Percentiles rank a stretch among this genome's conserved stretches.
Conservation (phyloP, 2,329 filamentous ascomycete genomes). For the Aphanoascus verrucosus region DNA sequence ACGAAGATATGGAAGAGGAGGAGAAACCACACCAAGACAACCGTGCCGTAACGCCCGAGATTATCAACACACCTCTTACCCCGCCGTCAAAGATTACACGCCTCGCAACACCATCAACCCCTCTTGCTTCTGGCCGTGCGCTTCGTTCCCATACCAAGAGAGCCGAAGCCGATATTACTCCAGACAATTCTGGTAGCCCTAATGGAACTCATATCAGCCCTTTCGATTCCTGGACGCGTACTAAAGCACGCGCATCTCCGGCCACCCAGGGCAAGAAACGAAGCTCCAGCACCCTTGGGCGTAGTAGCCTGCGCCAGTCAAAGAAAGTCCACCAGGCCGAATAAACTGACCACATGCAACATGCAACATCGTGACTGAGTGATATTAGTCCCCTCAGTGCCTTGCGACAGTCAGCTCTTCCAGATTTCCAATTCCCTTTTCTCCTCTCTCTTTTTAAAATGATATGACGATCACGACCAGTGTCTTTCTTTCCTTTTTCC, state of each 20-base stretch:
- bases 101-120: conserved; percentile 24
- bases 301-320: conserved; percentile 11
- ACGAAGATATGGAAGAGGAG: conserved; percentile 26
- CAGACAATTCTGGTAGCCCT: conserved; percentile 20
- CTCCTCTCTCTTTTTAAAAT: not conserved
- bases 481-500: conserved; percentile 8
- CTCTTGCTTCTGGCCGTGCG: conserved; percentile 25
- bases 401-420: not conserved
- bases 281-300: conserved; percentile 23
- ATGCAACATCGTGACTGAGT: not conserved
- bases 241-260: conserved; percentile 18
- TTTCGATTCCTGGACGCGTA: conserved; percentile 34
- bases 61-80: conserved; percentile 18
- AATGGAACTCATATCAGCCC: conserved; percentile 27
- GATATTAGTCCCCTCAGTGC: not conserved
- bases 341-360: not conserved
- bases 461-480: conserved; percentile 11
- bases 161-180: conserved; percentile 19
- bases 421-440: not conserved
- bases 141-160: conserved; percentile 27
- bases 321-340: conserved; percentile 14
- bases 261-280: conserved; percentile 28
- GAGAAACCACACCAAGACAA: conserved; percentile 1
- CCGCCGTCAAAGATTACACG: conserved; percentile 18
- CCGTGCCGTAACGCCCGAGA: conserved; percentile 10